These are phyloP conservation scores for Urostyla sp. DNA, from an alignment of 73 alveolate genomes.

Conservation along the genomic window DNA sequence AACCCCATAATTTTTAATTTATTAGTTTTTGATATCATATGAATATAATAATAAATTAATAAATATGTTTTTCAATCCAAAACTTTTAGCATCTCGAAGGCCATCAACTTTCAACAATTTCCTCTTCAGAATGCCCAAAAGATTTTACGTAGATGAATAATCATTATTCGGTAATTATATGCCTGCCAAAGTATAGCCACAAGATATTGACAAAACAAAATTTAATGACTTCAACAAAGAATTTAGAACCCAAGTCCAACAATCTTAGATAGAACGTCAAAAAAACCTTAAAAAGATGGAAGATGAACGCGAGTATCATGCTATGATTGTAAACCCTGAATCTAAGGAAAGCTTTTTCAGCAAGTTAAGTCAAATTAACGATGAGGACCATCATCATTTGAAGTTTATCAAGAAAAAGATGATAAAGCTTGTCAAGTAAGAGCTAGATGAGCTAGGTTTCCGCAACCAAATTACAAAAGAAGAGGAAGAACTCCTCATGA, in stretches of 20 bases:
- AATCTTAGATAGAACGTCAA: neutral
- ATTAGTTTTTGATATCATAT: no score
- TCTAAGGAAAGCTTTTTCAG: constrained; percentile 50
- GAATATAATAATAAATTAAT: no score
- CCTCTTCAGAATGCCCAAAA: neutral
- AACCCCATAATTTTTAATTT: neutral
- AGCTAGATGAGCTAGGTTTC: constrained; percentile 56
- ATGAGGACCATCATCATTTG: constrained; percentile 57
- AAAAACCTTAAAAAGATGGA: no score
- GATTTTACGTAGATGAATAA: neutral
- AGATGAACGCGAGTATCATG: no score
- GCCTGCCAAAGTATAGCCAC: no score
- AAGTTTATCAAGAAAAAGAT: constrained; percentile 56
- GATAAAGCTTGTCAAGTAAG: constrained; percentile 46
- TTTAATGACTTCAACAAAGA: neutral
- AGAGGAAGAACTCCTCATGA: constrained; percentile 44
- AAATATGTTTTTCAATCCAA: neutral
- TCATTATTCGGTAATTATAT: no score
- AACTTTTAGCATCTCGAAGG: neutral
- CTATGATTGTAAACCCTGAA: constrained; percentile 30
- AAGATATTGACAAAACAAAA: neutral
- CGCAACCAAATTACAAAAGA: constrained; percentile 48
- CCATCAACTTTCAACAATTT: neutral
- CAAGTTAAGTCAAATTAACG: constrained; percentile 52
- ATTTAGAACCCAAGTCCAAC: neutral